Base-by-base conservation (phyloP, 2,329 filamentous ascomycete species). In the Leptodontidium sp. region DNA sequence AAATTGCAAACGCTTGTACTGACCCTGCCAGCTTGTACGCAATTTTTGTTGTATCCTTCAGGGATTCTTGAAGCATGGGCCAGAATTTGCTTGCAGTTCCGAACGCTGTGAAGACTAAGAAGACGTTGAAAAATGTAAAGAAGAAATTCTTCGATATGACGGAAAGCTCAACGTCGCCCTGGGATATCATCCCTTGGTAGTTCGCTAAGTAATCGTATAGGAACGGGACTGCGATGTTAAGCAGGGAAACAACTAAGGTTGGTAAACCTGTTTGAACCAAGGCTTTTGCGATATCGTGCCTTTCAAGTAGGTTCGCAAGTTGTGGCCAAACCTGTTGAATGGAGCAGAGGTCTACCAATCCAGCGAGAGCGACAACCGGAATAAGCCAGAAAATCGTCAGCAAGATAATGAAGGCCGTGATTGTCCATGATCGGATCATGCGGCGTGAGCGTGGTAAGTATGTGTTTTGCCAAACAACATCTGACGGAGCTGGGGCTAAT, bases 111-210 rank as follows among this genome's bases (percentile, higher is more conserved):
- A 98, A 98, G 55, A 98, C 88, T 62, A 98, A 87, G 81, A 99
- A 99, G 67, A 98, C 93, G 81, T 99, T 99, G 87, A 99, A 98
- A 81, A 99, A 99, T 11, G 92, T 94, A 79, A 99, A 99, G 85
- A 98, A 97, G 82, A 98, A 99, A 80, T 98, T 99, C 83, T 99
- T 99, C 65, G 93, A 97, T 73, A 99, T 95, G 55, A 97, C 86
- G 0, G 96, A 98, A 7, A 99, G 85, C 80, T 98, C 96, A 26
- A 99, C 90, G 71, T 99, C 96, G 55, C 93, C 93, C 75, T 94
- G 93, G 0, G 96, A 98, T 63, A 97, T 93, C 90, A 97, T 97
- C 61, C 96, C 96, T 82, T 99, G 96, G 64, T 89, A 87, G 78
- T 94, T 94, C 2, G 95, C 93, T 12, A 99, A 87, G 83, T 90